Evolutionary conservation across 306 rosid genomes (phyloP).

Genomic region (Acmispon strigosus): DNA sequence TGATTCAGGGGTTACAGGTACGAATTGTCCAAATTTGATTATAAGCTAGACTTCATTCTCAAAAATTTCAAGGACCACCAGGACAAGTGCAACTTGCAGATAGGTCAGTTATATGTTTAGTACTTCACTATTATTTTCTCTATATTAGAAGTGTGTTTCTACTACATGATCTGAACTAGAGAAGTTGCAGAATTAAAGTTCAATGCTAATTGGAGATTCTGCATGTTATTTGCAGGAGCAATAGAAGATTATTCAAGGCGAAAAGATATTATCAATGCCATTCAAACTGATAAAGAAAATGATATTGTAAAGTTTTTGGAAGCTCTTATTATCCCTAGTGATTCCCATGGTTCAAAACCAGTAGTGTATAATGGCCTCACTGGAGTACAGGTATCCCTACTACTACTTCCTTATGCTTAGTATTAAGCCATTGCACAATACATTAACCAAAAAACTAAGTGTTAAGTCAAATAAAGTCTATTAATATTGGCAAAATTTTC

Average conservation of each 20-base stretch:
- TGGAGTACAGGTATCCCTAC: neutral
- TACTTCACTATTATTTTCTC: neutral
- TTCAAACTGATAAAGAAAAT: conserved; percentile 16
- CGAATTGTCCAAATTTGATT: conserved; percentile 2
- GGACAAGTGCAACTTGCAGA: conserved; percentile 9
- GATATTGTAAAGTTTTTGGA: conserved; percentile 16
- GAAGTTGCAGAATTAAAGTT: neutral
- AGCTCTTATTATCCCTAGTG: conserved; percentile 7
- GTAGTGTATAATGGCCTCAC: conserved; percentile 2
- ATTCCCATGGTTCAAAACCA: conserved; percentile 8
- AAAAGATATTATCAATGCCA: conserved; percentile 4
- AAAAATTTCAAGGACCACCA: conserved; percentile 22
- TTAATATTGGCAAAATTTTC: neutral
- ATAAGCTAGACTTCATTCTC: conserved; percentile 5
- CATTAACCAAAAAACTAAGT: neutral
- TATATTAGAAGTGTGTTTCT: neutral
- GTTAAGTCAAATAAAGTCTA: neutral
- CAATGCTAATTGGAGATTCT: neutral
- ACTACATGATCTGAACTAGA: neutral
- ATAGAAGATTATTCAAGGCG: conserved; percentile 16
- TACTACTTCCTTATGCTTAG: neutral
- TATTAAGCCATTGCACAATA: neutral
- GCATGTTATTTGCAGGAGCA: neutral
- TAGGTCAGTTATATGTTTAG: neutral
- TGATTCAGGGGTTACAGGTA: conserved; percentile 19